A percentile compares a stretch with the other conserved stretches of the same genome.
Evolutionary conservation across 1,284 basidiomycete species (phyloP).

Genomic region (Cutaneotrichosporon mucoides): DNA sequence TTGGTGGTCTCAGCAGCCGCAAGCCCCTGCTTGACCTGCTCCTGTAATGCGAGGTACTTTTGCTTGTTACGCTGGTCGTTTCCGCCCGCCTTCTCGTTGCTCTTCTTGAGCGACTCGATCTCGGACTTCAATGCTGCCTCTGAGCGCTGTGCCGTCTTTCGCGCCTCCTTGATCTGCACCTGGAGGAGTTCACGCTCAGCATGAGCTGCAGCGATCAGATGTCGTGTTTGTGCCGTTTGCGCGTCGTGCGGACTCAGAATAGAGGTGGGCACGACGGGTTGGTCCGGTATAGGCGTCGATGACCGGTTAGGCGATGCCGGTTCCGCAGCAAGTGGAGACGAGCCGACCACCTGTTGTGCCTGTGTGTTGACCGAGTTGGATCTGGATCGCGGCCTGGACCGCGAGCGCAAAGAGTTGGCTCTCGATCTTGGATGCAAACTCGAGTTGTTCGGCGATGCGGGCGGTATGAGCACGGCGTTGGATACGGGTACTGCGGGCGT

Average conservation of each 20-base stretch:
- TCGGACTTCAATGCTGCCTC: slow-evolving; percentile 46
- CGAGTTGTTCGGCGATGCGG: slow-evolving; percentile 26
- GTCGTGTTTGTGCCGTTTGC: slow-evolving; percentile 43
- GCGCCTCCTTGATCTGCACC: slow-evolving; percentile 46
- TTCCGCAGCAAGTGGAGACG: slow-evolving; percentile 15
- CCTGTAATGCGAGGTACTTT: slow-evolving; percentile 47
- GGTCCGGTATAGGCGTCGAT: slow-evolving; percentile 8
- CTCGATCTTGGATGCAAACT: slow-evolving; percentile 38
- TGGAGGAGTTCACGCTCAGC: slow-evolving; percentile 45
- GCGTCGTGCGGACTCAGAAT: slow-evolving; percentile 39
- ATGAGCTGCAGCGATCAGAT: slow-evolving; percentile 40
- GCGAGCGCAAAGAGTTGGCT: slow-evolving; percentile 46
- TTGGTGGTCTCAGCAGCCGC: slow-evolving; percentile 43
- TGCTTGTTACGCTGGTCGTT: slow-evolving; percentile 47
- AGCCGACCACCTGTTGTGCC: slow-evolving; percentile 18
- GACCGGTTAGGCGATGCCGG: slow-evolving; percentile 13
- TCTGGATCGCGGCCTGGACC: slow-evolving; percentile 42
- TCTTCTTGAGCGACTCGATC: slow-evolving; percentile 47
- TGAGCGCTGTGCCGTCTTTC: slow-evolving; percentile 44
- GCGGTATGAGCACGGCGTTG: slow-evolving; percentile 39
- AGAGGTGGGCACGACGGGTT: slow-evolving; percentile 28
- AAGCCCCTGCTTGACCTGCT: slow-evolving; percentile 50
- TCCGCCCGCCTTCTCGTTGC: slow-evolving; percentile 45
- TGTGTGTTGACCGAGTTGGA: slow-evolving; percentile 42
- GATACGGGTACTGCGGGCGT: slow-evolving; percentile 23